Base-by-base conservation (phyloP, 345 rosid species). In the Noccaea caerulescens region DNA sequence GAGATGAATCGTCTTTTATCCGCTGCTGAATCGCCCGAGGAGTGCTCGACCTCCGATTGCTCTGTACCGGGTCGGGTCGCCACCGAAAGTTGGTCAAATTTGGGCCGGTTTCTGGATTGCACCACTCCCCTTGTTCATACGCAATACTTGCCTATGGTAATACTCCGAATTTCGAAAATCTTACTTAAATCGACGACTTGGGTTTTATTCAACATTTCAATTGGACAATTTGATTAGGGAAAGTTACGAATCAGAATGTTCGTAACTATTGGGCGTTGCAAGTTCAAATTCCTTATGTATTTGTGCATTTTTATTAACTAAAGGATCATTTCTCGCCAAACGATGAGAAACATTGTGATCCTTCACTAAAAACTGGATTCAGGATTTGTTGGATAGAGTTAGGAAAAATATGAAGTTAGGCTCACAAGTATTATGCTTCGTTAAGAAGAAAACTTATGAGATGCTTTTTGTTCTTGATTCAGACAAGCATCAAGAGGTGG, bases 31-130 rank as follows among this genome's bases (percentile, higher is more conserved):
- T 62, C 72, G 38, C 32, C 67, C 34, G 77, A 76, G 9, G 84
- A 87, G 66, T 77, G 85, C 42, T 83, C 81, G 5, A 67, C 71
- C 13, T 78, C 82, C 14, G 76, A 72, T 75, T 80, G 81, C 49
- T 82, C 85, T 41, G 52, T 76, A 8, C 82, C 80, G 33, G 69
- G 79, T 10, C 81, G 76, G 69, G 51, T 39, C 58, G 61, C 46
- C 49, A 13, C 62, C 20, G 25, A 52, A 44, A 6, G 18, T 39
- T 72, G 64, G 10, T 81, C 96, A 12, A 93, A 91, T 82, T 83
- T 91, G 84, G 89, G 85, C 69, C 86, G 90, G 75, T 93, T 93
- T 86, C 78, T 93, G 73, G 88, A 86, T 74, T 67, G 64, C 67
- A 88, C 97, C 3, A 85, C 96, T 73, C 98, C 97, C 0, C 44